Evolutionary conservation across 2,329 filamentous ascomycete genomes (phyloP).

Genomic region (Alternaria ethzedia): DNA sequence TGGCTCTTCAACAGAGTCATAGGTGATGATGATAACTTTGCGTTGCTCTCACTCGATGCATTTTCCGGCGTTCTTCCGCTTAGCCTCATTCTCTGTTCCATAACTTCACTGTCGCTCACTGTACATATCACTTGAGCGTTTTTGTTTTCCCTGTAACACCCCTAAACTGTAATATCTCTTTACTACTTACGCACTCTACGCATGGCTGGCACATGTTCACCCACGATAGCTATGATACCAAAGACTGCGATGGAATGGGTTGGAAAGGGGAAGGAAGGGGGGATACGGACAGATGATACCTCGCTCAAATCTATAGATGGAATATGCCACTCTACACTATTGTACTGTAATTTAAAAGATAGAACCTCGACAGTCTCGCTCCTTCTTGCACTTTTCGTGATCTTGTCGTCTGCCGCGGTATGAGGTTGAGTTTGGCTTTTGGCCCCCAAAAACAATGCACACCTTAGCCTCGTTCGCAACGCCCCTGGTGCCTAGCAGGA

Average conservation of each 20-base stretch:
- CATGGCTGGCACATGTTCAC: constrained; percentile 28
- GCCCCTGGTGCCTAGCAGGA: not conserved
- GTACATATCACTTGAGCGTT: constrained; percentile 10
- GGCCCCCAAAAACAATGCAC: not conserved
- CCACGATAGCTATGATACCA: constrained; percentile 17
- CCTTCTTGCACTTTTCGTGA: not conserved
- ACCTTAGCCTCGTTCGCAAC: not conserved
- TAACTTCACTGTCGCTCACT: constrained; percentile 14
- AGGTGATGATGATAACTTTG: constrained; percentile 10
- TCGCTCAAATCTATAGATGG: constrained; percentile 18
- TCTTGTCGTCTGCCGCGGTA: not conserved
- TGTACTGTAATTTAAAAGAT: not conserved
- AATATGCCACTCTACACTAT: not conserved
- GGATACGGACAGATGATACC: constrained; percentile 10
- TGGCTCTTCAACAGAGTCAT: constrained; percentile 41
- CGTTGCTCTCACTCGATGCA: not conserved
- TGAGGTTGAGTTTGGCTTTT: constrained; percentile 14
- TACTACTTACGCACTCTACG: constrained; percentile 9
- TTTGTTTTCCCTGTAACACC: not conserved
- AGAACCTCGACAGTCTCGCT: not conserved
- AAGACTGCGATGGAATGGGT: constrained; percentile 2
- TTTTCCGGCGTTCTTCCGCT: not conserved
- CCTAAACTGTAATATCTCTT: constrained; percentile 14
- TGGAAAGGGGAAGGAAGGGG: not conserved
- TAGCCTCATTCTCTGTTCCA: constrained; percentile 19